A percentile compares a stretch with the other conserved stretches of the same genome.
Evolutionary conservation across 148 eudicot genomes (phyloP).

Genomic region (Vaccinium corymbosum): DNA sequence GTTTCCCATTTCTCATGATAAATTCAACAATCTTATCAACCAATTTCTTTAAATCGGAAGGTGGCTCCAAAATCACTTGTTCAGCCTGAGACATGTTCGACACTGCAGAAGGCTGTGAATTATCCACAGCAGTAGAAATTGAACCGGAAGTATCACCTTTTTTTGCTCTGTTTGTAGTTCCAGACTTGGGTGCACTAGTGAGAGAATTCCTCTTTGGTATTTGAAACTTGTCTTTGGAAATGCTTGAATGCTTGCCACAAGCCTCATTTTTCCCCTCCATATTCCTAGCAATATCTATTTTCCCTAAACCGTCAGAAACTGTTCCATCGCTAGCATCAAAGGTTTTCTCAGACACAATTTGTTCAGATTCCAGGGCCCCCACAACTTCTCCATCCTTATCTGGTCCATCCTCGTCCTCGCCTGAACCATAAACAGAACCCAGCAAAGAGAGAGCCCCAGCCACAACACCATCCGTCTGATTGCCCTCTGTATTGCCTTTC

Average conservation of each 20-base stretch:
- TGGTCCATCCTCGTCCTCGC: slow-evolving; percentile 77
- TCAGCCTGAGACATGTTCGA: slow-evolving; percentile 37
- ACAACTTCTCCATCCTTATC: slow-evolving; percentile 65
- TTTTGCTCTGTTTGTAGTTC: slow-evolving; percentile 29
- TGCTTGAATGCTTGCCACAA: slow-evolving; percentile 26
- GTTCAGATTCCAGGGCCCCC: slow-evolving; percentile 27
- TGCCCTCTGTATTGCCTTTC: slow-evolving; percentile 20
- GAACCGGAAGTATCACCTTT: slow-evolving; percentile 32
- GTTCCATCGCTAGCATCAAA: slow-evolving; percentile 26
- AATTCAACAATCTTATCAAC: slow-evolving; percentile 81
- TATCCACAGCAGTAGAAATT: slow-evolving; percentile 26
- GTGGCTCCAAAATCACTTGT: slow-evolving; percentile 62
- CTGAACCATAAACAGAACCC: slow-evolving; percentile 84
- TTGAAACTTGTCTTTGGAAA: slow-evolving; percentile 46
- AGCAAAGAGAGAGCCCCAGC: slow-evolving; percentile 84
- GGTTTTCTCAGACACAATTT: slow-evolving; percentile 26
- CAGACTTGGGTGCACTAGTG: slow-evolving; percentile 38
- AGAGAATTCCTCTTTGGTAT: slow-evolving; percentile 34
- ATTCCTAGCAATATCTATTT: slow-evolving; percentile 17
- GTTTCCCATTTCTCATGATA: slow-evolving; percentile 73
- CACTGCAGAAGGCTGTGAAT: slow-evolving; percentile 25
- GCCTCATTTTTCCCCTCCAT: slow-evolving; percentile 34
- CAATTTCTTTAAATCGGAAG: slow-evolving; percentile 67
- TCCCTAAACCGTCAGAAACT: slow-evolving; percentile 25
- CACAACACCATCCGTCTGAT: slow-evolving; percentile 23